A percentile compares a stretch with the other conserved stretches of the same genome.
Conservation (phyloP, 2,329 filamentous ascomycete genomes). For the Paecilomyces dactylethromorphus region DNA sequence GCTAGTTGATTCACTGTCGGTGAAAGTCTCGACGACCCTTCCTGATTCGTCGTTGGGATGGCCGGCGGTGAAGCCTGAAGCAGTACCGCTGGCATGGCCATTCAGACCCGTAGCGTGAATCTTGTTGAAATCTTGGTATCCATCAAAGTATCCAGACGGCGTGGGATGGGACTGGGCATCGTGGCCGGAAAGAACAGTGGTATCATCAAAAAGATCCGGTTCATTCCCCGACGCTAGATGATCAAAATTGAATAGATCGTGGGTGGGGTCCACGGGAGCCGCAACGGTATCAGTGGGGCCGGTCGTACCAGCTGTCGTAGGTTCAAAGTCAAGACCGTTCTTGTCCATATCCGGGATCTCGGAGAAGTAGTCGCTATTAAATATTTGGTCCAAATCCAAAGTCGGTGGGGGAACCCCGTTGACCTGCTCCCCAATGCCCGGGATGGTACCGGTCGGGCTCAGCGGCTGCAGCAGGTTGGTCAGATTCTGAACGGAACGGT, state of each 20-base stretch:
- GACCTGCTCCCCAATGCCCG: conserved; percentile 51
- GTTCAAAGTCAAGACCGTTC: conserved; percentile 15
- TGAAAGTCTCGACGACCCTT: conserved; percentile 36
- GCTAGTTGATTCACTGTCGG: conserved; percentile 39
- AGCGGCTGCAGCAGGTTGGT: conserved; percentile 69
- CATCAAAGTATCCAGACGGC: conserved; percentile 22
- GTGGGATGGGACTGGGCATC: conserved; percentile 5
- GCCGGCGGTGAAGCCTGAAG: conserved; percentile 2
- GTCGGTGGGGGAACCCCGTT: conserved; percentile 35
- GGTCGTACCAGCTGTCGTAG: conserved; percentile 4
- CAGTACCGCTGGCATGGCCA: conserved; percentile 2
- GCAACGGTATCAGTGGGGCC: conserved; percentile 12
- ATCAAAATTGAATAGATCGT: conserved; percentile 38
- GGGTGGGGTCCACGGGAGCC: conserved; percentile 14
- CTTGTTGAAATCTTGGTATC: conserved; percentile 22
- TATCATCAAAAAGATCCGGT: conserved; percentile 24
- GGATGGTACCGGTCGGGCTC: conserved; percentile 71
- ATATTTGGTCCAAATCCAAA: conserved; percentile 53
- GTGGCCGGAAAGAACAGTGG: conserved; percentile 11
- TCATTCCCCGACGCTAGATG: conserved; percentile 22
- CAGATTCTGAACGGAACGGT: conserved; percentile 67
- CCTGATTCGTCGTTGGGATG: conserved; percentile 17
- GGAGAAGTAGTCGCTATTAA: conserved; percentile 51
- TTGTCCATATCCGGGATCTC: conserved; percentile 30
- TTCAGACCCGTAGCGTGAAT: conserved; percentile 3